Conservation (phyloP, 805 yeast genomes). For the Candida caryicola region DNA sequence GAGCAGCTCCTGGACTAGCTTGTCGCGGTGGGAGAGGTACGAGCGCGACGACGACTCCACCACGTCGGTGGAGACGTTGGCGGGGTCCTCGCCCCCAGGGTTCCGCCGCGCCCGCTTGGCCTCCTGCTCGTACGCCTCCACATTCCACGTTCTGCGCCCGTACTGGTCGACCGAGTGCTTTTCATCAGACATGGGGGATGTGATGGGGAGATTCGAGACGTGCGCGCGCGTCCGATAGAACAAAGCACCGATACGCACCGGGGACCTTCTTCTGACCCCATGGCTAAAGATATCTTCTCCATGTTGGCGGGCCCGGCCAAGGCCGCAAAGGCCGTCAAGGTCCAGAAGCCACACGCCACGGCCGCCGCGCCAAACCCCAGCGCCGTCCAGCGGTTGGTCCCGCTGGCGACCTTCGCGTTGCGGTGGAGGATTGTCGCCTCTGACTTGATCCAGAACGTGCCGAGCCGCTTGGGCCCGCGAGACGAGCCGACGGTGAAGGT, state of each 20-base stretch:
- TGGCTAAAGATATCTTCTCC: neutral
- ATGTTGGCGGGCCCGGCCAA: neutral
- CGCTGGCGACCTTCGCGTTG: neutral
- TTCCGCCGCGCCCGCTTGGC: constrained; percentile 33
- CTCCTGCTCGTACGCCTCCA: constrained; percentile 55
- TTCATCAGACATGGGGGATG: constrained; percentile 11
- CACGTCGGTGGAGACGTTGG: constrained; percentile 7
- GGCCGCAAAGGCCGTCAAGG: neutral
- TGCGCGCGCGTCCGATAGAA: too few species aligned
- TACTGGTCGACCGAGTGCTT: constrained; percentile 39
- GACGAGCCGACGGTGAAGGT: constrained; percentile 26
- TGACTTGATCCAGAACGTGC: constrained; percentile 7
- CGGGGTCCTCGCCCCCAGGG: constrained; percentile 4
- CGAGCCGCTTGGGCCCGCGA: neutral
- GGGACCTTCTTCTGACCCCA: too few species aligned
- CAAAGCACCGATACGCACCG: too few species aligned
- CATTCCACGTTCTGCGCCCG: constrained; percentile 76
- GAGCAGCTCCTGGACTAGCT: constrained; percentile 29
- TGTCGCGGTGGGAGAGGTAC: constrained; percentile 29
- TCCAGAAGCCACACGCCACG: too few species aligned
- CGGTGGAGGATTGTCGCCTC: constrained; percentile 7
- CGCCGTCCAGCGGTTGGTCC: too few species aligned
- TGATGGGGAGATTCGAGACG: too few species aligned
- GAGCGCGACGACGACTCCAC: constrained; percentile 16
- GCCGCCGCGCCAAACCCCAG: too few species aligned